Percentiles rank a stretch among this genome's conserved stretches.
These are phyloP conservation scores for Penstemon barbatus DNA, from an alignment of 257 asterid genomes.

Conservation along the genomic window DNA sequence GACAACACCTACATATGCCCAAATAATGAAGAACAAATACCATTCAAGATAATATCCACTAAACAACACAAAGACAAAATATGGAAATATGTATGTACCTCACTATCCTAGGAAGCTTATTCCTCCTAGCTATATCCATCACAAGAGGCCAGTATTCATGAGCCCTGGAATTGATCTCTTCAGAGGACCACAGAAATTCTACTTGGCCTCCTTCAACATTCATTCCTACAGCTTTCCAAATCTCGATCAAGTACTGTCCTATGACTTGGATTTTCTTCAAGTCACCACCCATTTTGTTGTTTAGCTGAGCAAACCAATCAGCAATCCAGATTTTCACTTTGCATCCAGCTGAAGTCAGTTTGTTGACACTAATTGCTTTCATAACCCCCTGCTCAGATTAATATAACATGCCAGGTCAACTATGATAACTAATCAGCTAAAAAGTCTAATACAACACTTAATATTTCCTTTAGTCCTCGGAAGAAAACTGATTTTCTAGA, in stretches of 20 bases:
- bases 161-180: constrained; percentile 73
- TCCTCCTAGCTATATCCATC: constrained; percentile 78
- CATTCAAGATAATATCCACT: background rate
- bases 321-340: constrained; percentile 92
- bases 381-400: constrained; percentile 65
- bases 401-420: background rate
- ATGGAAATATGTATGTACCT: constrained; percentile 38
- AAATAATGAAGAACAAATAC: background rate
- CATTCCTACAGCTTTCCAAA: constrained; percentile 94
- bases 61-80: background rate
- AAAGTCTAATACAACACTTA: background rate
- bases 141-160: constrained; percentile 93
- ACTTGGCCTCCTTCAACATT: constrained; percentile 71
- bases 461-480: background rate
- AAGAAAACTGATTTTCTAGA: background rate
- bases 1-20: constrained; percentile 57
- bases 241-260: constrained; percentile 81
- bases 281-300: constrained; percentile 93
- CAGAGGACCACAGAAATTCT: constrained; percentile 89
- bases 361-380: constrained; percentile 88
- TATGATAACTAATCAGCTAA: constrained; percentile 14
- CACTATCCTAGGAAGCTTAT: constrained; percentile 70
- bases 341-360: constrained; percentile 83
- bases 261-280: constrained; percentile 70
- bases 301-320: constrained; percentile 91